Evolutionary conservation across 202 grass and related monocot species (phyloP).

Genomic region (Brachypodium distachyon): DNA sequence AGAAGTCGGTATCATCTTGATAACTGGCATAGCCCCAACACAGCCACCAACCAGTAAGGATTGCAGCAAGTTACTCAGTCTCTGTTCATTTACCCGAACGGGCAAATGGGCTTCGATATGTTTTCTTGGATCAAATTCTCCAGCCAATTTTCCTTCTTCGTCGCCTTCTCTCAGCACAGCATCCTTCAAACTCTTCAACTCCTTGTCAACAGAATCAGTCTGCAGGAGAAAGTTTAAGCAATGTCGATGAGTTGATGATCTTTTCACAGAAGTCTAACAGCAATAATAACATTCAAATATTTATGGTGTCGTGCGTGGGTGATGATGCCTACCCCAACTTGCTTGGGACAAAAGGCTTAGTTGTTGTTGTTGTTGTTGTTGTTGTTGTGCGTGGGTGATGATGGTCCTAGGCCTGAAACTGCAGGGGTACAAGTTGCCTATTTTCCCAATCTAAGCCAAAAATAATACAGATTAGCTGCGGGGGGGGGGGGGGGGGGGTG

Average conservation of each 20-base stretch:
- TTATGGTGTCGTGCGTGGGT: too few relatives aligned
- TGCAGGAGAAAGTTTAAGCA: slow-evolving; percentile 24
- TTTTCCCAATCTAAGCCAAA: too few relatives aligned
- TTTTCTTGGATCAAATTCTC: slow-evolving; percentile 57
- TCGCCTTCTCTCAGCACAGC: slow-evolving; percentile 36
- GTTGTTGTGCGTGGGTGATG: too few relatives aligned
- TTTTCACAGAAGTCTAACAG: not conserved
- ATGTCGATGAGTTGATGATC: not conserved
- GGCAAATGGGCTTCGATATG: slow-evolving; percentile 84
- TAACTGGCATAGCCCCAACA: slow-evolving; percentile 75
- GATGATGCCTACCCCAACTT: too few relatives aligned
- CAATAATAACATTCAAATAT: not conserved
- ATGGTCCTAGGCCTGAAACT: too few relatives aligned
- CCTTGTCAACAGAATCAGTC: slow-evolving; percentile 45
- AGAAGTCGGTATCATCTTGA: slow-evolving; percentile 74
- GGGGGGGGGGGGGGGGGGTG: too few relatives aligned
- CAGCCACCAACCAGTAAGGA: slow-evolving; percentile 68
- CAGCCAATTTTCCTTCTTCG: slow-evolving; percentile 22
- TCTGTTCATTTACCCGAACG: slow-evolving; percentile 87
- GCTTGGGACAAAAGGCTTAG: too few relatives aligned
- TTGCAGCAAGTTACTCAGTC: slow-evolving; percentile 80
- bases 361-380: too few relatives aligned
- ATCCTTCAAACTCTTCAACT: slow-evolving; percentile 73
- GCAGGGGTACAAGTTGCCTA: too few relatives aligned
- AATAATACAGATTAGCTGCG: too few relatives aligned